Conservation (phyloP, 352 stramenopile genomes). For the Globisporangium okanoganense region DNA sequence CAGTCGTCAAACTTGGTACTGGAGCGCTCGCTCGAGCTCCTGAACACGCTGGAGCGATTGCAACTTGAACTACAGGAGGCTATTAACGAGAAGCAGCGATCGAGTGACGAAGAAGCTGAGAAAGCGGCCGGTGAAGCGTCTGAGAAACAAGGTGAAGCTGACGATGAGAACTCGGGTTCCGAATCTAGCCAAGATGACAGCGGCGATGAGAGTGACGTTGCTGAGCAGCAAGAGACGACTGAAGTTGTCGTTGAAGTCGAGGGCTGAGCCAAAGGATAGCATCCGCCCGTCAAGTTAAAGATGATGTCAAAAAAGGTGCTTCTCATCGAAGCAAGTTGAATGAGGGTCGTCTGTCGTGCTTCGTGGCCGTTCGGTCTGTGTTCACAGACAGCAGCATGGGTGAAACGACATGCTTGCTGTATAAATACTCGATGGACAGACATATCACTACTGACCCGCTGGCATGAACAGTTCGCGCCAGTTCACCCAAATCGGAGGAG, state of each 20-base stretch:
- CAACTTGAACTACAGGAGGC: constrained; percentile 22
- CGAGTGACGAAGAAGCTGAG: background rate
- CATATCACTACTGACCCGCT: no score
- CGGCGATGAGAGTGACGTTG: constrained; percentile 6
- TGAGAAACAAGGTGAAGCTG: constrained; percentile 15
- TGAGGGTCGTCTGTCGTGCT: no score
- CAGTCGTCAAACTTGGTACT: constrained; percentile 50
- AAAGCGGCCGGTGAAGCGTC: constrained; percentile 5
- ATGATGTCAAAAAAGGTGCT: background rate
- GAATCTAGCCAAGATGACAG: constrained; percentile 10
- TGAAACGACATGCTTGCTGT: background rate
- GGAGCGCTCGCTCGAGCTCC: constrained; percentile 50
- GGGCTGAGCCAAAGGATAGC: background rate
- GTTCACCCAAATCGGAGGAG: constrained; percentile 2
- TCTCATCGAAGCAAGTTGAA: background rate
- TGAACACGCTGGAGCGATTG: constrained; percentile 44
- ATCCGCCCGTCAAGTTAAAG: background rate
- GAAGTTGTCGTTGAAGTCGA: constrained; percentile 11
- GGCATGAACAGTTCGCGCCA: constrained; percentile 5
- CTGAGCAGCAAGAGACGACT: constrained; percentile 2
- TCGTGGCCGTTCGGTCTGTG: no score
- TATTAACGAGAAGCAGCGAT: constrained; percentile 21
- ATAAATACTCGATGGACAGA: background rate
- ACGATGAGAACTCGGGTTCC: constrained; percentile 7
- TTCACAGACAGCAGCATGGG: no score